phyloP scores from a whole-genome alignment of 352 stramenopile species.

The Globisporangium abappressorium region DNA sequence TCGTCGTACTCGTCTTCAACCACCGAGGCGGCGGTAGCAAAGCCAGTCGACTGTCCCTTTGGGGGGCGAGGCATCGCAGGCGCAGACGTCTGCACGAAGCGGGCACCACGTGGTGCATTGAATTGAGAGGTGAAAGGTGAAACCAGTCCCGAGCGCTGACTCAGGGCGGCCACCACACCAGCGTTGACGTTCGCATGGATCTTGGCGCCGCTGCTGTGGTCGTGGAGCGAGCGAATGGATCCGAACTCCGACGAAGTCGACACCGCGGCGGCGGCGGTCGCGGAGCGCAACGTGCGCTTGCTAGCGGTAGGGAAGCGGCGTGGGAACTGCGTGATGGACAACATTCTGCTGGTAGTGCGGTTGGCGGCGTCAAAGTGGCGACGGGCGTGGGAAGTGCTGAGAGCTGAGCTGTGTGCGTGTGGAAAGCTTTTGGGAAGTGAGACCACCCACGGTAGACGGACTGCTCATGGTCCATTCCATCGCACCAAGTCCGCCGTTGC shows the following conservation, averaged over 20 bases:
- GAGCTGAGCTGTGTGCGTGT: neutral
- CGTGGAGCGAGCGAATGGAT: conserved; percentile 14
- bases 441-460: neutral
- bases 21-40: conserved; percentile 19
- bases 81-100: conserved; percentile 16
- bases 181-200: neutral
- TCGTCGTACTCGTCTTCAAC: conserved; percentile 46
- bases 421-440: conserved; percentile 13
- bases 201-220: neutral
- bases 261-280: conserved; percentile 14
- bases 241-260: neutral
- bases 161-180: conserved; percentile 20
- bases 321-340: conserved; percentile 80
- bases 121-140: conserved; percentile 1
- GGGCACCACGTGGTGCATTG: conserved; percentile 9
- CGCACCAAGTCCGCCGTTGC: conserved; percentile 3
- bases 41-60: conserved; percentile 16
- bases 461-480: neutral
- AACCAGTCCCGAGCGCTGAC: neutral
- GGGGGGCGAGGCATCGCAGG: conserved; percentile 10
- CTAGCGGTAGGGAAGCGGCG: conserved; percentile 73
- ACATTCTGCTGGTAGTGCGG: conserved; percentile 30
- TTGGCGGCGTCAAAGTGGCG: conserved; percentile 7
- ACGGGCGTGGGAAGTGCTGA: neutral
- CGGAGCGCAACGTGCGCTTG: conserved; percentile 47